Evolutionary conservation across 2,329 filamentous ascomycete species (phyloP).

Genomic region (Atkinsonella texensis): DNA sequence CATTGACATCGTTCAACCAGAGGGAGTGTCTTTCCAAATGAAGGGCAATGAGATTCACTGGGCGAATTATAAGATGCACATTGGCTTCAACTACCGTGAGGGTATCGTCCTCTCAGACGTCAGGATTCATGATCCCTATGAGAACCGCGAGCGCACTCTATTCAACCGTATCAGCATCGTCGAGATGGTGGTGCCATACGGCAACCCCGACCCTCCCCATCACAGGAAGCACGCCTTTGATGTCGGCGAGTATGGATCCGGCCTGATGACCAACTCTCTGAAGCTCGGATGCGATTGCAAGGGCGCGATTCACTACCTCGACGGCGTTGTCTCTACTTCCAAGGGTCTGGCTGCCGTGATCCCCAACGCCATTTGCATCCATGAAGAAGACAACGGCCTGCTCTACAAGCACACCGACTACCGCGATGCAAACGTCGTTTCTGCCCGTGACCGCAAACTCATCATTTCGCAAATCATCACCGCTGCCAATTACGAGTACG

Average conservation of each 20-base stretch:
- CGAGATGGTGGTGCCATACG: conserved; percentile 63
- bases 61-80: conserved; percentile 58
- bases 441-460: conserved; percentile 45
- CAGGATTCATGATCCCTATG: conserved; percentile 42
- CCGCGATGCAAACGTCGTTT: conserved; percentile 45
- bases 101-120: conserved; percentile 60
- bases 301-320: conserved; percentile 39
- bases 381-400: conserved; percentile 39
- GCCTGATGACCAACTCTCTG: conserved; percentile 55
- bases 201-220: conserved; percentile 49
- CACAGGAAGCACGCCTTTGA: conserved; percentile 59
- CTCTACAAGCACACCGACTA: conserved; percentile 55
- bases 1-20: conserved; percentile 27
- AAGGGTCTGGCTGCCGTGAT: conserved; percentile 52
- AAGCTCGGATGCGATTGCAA: conserved; percentile 50
- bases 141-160: conserved; percentile 37
- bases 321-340: conserved; percentile 23
- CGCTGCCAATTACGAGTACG: conserved; percentile 53
- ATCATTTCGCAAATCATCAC: conserved; percentile 55
- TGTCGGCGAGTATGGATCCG: conserved; percentile 54
- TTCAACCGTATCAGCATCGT: conserved; percentile 56
- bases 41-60: conserved; percentile 37
- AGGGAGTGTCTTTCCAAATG: conserved; percentile 33
- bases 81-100: conserved; percentile 62
- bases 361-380: conserved; percentile 35